Evolutionary conservation across 345 rosid genomes (phyloP).

Genomic region (Punica granatum): DNA sequence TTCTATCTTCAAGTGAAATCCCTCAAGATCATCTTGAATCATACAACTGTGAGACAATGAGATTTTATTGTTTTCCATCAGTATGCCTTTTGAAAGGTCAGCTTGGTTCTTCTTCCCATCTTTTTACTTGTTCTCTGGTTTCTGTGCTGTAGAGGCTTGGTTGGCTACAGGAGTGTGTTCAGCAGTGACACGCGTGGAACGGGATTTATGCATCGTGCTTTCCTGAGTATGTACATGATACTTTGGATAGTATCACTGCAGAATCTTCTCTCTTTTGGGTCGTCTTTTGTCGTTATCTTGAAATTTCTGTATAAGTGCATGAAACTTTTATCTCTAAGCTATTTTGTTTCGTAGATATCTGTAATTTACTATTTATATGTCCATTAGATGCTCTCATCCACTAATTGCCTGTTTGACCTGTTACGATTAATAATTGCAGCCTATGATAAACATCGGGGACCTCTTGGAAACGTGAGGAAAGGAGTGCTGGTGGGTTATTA

Average conservation of each 20-base stretch:
- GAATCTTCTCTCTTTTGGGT: slow-evolving; percentile 2
- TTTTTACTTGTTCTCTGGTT: background rate
- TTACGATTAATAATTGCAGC: slow-evolving; percentile 30
- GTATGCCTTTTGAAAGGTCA: background rate
- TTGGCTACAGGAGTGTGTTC: slow-evolving; percentile 97
- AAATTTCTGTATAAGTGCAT: too few relatives aligned
- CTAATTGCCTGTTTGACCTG: background rate
- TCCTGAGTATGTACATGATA: slow-evolving; percentile 51
- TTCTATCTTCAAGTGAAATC: background rate
- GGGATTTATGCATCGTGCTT: slow-evolving; percentile 99
- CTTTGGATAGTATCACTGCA: background rate
- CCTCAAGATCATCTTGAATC: background rate
- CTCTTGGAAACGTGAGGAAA: slow-evolving; percentile 94
- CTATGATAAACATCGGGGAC: slow-evolving; percentile 77
- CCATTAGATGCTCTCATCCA: background rate
- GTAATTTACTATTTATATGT: background rate
- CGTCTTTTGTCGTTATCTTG: background rate
- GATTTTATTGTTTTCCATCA: background rate
- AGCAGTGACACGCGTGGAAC: slow-evolving; percentile 97
- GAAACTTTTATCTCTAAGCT: background rate
- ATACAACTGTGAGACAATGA: background rate
- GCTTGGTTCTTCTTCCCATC: background rate
- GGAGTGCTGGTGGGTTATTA: slow-evolving; percentile 78
- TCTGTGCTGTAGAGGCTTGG: slow-evolving; percentile 65
- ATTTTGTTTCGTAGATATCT: background rate